phyloP scores from a whole-genome alignment of 495 filamentous ascomycete species.

The Cairneyella variabilis region DNA sequence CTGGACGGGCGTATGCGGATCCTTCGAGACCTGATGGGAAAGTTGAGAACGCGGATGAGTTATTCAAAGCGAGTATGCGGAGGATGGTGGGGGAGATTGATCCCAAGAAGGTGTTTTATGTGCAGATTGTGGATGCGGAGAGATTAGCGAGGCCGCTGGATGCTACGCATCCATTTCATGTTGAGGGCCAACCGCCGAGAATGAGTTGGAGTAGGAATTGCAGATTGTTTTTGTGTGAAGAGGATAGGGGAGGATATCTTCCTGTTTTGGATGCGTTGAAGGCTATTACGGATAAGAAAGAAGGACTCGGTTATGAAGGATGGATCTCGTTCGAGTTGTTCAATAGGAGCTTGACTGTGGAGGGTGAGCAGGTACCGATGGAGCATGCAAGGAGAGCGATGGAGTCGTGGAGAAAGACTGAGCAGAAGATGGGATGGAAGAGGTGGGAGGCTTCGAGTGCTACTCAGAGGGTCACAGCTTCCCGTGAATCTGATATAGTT shows the following conservation, averaged over 20 bases:
- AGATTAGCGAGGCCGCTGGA: conserved; percentile 55
- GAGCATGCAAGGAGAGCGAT: conserved; percentile 63
- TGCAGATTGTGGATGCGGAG: conserved; percentile 78
- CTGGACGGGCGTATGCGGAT: conserved; percentile 73
- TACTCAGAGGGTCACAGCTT: not conserved
- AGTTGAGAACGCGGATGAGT: conserved; percentile 53
- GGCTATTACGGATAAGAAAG: conserved; percentile 53
- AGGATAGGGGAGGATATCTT: conserved; percentile 66
- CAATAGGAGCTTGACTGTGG: conserved; percentile 57
- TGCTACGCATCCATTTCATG: conserved; percentile 59
- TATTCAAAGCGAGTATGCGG: conserved; percentile 52
- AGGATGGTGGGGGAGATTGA: conserved; percentile 55
- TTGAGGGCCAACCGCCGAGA: conserved; percentile 55
- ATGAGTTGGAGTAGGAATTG: conserved; percentile 85
- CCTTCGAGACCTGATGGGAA: conserved; percentile 55
- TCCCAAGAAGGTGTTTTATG: conserved; percentile 68
- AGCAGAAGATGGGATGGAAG: conserved; percentile 41
- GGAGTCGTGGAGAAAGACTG: conserved; percentile 58
- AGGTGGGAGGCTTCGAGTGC: conserved; percentile 3
- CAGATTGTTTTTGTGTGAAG: conserved; percentile 71
- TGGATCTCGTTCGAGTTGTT: conserved; percentile 84
- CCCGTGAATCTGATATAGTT: not conserved
- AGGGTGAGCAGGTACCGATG: conserved; percentile 45
- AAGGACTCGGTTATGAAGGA: conserved; percentile 58
- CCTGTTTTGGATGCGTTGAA: conserved; percentile 59